Conservation (phyloP, 1,284 basidiomycete genomes). For the Irpex sp. region DNA sequence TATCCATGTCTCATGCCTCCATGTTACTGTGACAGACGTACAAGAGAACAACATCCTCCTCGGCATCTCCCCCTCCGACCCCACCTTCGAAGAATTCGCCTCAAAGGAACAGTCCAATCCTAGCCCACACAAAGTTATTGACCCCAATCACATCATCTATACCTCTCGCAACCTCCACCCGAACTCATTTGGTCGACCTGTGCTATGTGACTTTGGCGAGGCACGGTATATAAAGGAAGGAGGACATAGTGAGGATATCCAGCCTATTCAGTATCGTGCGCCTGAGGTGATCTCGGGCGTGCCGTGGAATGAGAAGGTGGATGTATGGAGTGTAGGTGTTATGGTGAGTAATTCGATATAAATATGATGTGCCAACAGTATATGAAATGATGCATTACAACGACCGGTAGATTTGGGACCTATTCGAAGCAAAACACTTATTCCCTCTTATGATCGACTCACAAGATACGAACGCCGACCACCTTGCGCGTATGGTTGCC, state of each 20-base stretch:
- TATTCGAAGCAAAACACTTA: background rate
- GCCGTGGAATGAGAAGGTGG: constrained; percentile 16
- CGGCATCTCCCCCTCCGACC: background rate
- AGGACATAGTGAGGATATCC: background rate
- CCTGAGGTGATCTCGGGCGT: constrained; percentile 16
- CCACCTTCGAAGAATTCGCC: background rate
- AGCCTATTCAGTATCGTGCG: constrained; percentile 7
- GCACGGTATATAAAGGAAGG: background rate
- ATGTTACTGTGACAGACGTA: background rate
- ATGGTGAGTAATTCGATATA: background rate
- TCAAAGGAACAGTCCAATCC: background rate
- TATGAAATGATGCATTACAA: background rate
- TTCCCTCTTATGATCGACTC: background rate
- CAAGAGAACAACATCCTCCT: constrained; percentile 5
- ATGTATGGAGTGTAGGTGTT: constrained; percentile 15
- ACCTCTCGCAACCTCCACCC: background rate
- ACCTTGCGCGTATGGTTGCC: background rate
- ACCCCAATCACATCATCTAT: background rate
- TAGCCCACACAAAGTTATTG: background rate
- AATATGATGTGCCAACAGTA: background rate
- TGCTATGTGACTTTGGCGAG: constrained; percentile 8
- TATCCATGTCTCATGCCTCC: background rate
- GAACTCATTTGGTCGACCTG: background rate
- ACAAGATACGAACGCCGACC: background rate
- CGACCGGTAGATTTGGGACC: background rate